Conservation (phyloP, 2,329 filamentous ascomycete genomes). For the Ceratocystiopsis sp. region DNA sequence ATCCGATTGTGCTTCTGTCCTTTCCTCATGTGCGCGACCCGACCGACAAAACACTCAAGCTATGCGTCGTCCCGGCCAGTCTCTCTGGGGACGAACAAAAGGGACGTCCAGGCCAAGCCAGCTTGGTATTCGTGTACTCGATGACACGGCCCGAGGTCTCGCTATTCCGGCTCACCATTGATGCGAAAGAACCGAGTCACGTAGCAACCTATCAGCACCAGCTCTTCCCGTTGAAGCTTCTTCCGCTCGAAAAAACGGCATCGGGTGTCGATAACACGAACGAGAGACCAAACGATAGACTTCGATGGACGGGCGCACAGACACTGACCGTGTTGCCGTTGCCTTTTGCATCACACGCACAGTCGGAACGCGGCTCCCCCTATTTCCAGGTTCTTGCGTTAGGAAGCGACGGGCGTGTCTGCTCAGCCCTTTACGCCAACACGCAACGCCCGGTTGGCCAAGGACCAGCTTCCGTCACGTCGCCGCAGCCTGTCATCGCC, state of each 20-base stretch:
- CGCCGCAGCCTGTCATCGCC: neutral
- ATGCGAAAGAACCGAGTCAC: neutral
- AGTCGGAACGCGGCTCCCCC: neutral
- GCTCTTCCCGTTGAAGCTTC: neutral
- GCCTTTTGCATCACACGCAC: no score
- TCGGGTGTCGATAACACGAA: neutral
- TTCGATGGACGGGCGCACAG: neutral
- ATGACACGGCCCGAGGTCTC: constrained; percentile 9
- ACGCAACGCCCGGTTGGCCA: neutral
- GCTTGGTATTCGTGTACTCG: constrained; percentile 13
- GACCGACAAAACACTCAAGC: constrained; percentile 21
- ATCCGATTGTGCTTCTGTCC: constrained; percentile 21
- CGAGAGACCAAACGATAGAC: neutral
- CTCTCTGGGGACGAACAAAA: constrained; percentile 13
- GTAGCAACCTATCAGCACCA: constrained; percentile 11
- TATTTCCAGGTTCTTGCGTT: constrained; percentile 9
- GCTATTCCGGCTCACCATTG: constrained; percentile 13
- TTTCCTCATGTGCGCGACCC: constrained; percentile 26
- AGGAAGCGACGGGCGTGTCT: constrained; percentile 4
- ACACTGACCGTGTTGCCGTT: constrained; percentile 3
- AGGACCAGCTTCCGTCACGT: neutral
- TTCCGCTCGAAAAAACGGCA: neutral
- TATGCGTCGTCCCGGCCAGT: constrained; percentile 11
- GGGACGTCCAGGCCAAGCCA: constrained; percentile 5
- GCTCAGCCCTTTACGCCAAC: constrained; percentile 5